phyloP scores from a whole-genome alignment of 2,329 filamentous ascomycete genomes.

The Xylariales sp. region DNA sequence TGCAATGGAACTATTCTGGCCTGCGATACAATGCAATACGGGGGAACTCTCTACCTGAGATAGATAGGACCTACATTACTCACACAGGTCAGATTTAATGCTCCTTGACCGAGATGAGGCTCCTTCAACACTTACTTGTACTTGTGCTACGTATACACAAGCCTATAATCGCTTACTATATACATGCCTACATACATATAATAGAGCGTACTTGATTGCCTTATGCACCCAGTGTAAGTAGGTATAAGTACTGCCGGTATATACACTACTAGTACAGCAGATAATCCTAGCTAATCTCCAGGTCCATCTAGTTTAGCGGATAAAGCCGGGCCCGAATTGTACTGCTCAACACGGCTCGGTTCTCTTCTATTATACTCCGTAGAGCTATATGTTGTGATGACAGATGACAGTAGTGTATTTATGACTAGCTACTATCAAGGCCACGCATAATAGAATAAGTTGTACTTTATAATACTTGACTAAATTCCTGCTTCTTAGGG shows the following conservation, averaged over 20 bases:
- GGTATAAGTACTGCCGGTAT: too few relatives aligned
- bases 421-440: background rate
- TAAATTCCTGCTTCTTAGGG: background rate
- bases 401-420: background rate
- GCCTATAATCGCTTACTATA: too few relatives aligned
- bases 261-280: too few relatives aligned
- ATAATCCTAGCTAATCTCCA: too few relatives aligned
- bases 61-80: background rate
- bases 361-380: too few relatives aligned
- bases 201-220: too few relatives aligned
- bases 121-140: background rate
- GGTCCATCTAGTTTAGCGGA: background rate
- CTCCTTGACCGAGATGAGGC: constrained; percentile 14
- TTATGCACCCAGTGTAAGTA: too few relatives aligned
- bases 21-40: constrained; percentile 13
- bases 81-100: background rate
- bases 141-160: too few relatives aligned
- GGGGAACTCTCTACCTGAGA: background rate
- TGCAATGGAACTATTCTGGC: constrained; percentile 5
- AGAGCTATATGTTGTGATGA: background rate
- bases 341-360: too few relatives aligned
- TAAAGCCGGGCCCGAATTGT: background rate
- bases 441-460: background rate
- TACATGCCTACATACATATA: too few relatives aligned
- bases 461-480: background rate